Evolutionary conservation across 139 green algal species (phyloP), one percentile per base, ranked within the genome.

Genomic region (Chlamydomonas sphaeroides): DNA sequence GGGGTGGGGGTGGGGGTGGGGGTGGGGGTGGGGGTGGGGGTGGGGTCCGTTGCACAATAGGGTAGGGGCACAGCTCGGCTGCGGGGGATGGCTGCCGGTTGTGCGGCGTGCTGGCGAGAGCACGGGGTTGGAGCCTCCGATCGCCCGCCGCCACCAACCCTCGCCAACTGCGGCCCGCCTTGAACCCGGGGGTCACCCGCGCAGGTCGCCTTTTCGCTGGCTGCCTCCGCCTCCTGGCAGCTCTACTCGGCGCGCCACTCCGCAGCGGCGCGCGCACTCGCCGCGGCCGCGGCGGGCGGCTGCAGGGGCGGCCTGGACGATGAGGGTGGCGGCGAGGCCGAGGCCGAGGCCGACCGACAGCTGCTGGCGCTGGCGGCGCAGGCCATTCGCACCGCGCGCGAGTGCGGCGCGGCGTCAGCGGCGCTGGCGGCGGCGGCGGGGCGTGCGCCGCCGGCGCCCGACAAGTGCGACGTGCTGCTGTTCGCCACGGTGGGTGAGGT

Each of bases 381-480:
- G 5, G 30, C 77, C 10, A 21, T 75, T 23, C 65, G 49, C 0
- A 49, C 36, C 11, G 65, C 65, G 7, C 45, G 45, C 7, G 77
- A 1, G 28, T 48, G 36, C 33, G 48, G 49, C 48, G 65, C 65
- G 48, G 63, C 67, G 28, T 33, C 25, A 14, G 77, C 36, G 48
- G 77, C 77, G 65, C 45, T 65, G 48, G 77, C 77, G 65, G 63
- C 23, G 32, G 75, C 77, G 49, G 77, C 77, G 33, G 77, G 65
- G 0, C 77, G 65, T 7, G 15, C 48, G 26, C 4, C 33, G 45
- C 48, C 65, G 48, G 48, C 65, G 30, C 32, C 65, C 14, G 77
- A 84, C 33, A 84, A 75, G 51, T 84, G 65, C 14, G 77, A 84
- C 49, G 65, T 66, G 15, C 28, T 76, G 48, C 20, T 84, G 23